These are phyloP conservation scores for Pholiota adiposa DNA, from an alignment of 1,284 basidiomycete species.

Conservation along the genomic window DNA sequence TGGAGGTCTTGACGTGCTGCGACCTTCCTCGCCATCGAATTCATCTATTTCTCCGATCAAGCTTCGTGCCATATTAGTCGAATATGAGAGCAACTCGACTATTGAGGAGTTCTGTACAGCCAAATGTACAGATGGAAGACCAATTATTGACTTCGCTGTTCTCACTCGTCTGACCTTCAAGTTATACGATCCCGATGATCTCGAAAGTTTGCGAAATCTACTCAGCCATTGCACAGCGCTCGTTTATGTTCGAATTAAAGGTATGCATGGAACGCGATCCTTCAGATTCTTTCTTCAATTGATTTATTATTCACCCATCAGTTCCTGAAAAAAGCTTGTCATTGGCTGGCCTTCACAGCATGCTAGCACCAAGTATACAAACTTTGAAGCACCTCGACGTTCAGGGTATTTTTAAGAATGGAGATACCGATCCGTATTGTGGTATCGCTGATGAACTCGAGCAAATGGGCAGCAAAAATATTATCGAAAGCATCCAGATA, in stretches of 20 bases:
- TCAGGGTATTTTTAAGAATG: not conserved
- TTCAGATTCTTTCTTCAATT: not conserved
- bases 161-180: not conserved
- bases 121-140: not conserved
- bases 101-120: not conserved
- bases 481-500: not conserved
- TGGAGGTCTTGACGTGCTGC: not conserved
- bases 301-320: not conserved
- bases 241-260: not conserved
- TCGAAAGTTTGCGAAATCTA: not conserved
- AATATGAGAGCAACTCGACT: not conserved
- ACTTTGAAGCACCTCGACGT: not conserved
- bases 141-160: constrained; percentile 2
- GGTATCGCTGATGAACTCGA: not conserved
- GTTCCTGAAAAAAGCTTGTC: not conserved
- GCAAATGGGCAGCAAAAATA: not conserved
- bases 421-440: not conserved
- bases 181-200: not conserved
- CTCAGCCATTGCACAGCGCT: not conserved
- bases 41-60: not conserved
- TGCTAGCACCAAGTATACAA: not conserved
- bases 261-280: not conserved
- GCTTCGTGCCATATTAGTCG: not conserved
- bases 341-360: not conserved
- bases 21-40: not conserved